Evolutionary conservation across 2,329 filamentous ascomycete genomes (phyloP).

Genomic region (Coniella lustricola): DNA sequence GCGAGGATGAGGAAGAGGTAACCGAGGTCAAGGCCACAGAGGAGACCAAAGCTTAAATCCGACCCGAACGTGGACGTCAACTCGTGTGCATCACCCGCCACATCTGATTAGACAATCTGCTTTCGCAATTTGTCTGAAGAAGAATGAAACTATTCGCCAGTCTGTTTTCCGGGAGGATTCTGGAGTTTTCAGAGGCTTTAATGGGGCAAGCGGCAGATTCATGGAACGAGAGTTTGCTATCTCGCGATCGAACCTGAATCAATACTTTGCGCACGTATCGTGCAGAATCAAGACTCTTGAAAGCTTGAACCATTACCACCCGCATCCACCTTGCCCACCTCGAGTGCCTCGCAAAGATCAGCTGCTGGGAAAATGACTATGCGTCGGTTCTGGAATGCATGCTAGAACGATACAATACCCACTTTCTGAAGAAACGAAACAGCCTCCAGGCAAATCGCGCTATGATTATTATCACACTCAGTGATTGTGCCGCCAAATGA

Average conservation of each 20-base stretch:
- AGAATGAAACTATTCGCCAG: background rate
- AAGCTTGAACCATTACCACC: too few species aligned
- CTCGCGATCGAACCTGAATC: background rate
- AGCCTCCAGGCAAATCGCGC: too few species aligned
- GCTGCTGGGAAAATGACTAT: too few species aligned
- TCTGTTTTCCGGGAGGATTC: background rate
- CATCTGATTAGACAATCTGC: background rate
- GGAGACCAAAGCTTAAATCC: conserved; percentile 27
- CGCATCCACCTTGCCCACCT: too few species aligned
- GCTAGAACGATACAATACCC: too few species aligned
- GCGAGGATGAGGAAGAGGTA: conserved; percentile 44
- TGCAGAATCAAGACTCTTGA: too few species aligned
- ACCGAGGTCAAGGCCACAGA: conserved; percentile 29
- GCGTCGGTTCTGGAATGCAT: too few species aligned
- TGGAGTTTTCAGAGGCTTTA: background rate
- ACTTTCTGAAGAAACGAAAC: too few species aligned
- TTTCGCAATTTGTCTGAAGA: background rate
- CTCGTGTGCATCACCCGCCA: background rate
- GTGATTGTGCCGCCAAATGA: too few species aligned
- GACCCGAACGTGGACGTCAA: background rate
- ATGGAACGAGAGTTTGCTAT: background rate
- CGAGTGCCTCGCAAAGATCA: too few species aligned
- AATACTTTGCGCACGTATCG: background rate
- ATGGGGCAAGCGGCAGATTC: background rate
- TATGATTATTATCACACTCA: too few species aligned